Evolutionary conservation across 1,284 basidiomycete species (phyloP).

Genomic region (Tilletiopsis washingtonensis): DNA sequence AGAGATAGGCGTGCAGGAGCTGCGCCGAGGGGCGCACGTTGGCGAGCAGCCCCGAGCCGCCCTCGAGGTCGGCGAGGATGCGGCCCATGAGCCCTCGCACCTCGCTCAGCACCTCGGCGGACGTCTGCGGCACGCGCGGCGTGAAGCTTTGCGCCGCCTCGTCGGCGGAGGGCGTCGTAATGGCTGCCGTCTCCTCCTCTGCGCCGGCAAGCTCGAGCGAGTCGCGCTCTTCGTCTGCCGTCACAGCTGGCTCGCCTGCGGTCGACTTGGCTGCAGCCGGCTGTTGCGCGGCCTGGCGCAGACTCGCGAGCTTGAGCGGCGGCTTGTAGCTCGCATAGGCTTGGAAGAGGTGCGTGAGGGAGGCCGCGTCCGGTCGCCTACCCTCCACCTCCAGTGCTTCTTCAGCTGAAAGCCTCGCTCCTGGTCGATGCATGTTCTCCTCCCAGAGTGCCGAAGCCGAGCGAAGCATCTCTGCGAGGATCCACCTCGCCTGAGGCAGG

Average conservation of each 20-base stretch:
- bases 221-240: not conserved
- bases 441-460: conserved; percentile 23
- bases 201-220: not conserved
- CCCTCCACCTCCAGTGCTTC: conserved; percentile 30
- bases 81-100: conserved; percentile 62
- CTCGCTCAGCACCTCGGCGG: conserved; percentile 67
- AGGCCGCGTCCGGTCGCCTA: conserved; percentile 59
- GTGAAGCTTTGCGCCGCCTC: not conserved
- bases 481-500: conserved; percentile 74
- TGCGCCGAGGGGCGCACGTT: conserved; percentile 58
- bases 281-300: conserved; percentile 5
- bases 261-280: not conserved
- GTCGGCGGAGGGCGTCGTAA: not conserved
- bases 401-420: too few species aligned
- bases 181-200: not conserved
- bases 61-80: conserved; percentile 55
- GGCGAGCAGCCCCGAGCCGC: conserved; percentile 52
- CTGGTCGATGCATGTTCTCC: too few species aligned
- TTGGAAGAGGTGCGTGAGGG: conserved; percentile 77
- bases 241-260: not conserved
- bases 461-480: conserved; percentile 74
- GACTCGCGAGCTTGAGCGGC: conserved; percentile 22
- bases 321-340: conserved; percentile 74
- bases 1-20: conserved; percentile 73
- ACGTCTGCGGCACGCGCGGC: conserved; percentile 57